Evolutionary conservation across 2,329 filamentous ascomycete species (phyloP).

Genomic region (Trichoderma pleuroti): DNA sequence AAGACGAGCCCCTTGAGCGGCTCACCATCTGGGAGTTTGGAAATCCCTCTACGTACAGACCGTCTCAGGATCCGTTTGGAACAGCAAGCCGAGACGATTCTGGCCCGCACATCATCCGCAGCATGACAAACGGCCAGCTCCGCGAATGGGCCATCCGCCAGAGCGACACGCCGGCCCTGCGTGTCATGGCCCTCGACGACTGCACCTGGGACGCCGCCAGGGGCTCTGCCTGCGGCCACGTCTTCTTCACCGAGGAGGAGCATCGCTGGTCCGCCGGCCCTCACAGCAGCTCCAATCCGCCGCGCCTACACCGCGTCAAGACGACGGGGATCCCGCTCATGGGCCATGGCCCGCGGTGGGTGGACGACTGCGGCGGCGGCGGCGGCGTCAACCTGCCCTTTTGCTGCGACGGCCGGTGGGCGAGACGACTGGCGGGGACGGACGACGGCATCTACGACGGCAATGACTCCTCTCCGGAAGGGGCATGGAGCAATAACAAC

Average conservation of each 20-base stretch:
- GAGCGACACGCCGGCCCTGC: slow-evolving; percentile 46
- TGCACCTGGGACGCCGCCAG: slow-evolving; percentile 35
- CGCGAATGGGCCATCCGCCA: slow-evolving; percentile 53
- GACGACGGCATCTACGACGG: not conserved
- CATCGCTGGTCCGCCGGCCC: slow-evolving; percentile 48
- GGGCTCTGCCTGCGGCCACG: slow-evolving; percentile 29
- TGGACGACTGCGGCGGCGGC: slow-evolving; percentile 45
- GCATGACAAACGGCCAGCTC: slow-evolving; percentile 50
- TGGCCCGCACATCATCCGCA: slow-evolving; percentile 45
- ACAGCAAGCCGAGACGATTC: slow-evolving; percentile 31
- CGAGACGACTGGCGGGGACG: not conserved
- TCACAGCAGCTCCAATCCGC: slow-evolving; percentile 40
- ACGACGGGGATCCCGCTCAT: slow-evolving; percentile 53
- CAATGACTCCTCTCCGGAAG: not conserved
- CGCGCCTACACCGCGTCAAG: slow-evolving; percentile 43
- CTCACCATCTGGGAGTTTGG: slow-evolving; percentile 60
- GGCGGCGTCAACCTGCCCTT: slow-evolving; percentile 38
- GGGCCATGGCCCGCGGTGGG: slow-evolving; percentile 47
- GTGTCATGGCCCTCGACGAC: slow-evolving; percentile 49
- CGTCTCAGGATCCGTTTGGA: slow-evolving; percentile 48
- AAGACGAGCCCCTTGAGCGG: slow-evolving; percentile 55
- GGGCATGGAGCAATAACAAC: not conserved
- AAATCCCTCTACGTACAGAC: slow-evolving; percentile 44
- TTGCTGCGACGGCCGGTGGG: slow-evolving; percentile 36
- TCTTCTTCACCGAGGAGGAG: slow-evolving; percentile 57